Evolutionary conservation across 305 asterid species (phyloP), one percentile per base, ranked within the genome.

Genomic region (Withania somnifera): DNA sequence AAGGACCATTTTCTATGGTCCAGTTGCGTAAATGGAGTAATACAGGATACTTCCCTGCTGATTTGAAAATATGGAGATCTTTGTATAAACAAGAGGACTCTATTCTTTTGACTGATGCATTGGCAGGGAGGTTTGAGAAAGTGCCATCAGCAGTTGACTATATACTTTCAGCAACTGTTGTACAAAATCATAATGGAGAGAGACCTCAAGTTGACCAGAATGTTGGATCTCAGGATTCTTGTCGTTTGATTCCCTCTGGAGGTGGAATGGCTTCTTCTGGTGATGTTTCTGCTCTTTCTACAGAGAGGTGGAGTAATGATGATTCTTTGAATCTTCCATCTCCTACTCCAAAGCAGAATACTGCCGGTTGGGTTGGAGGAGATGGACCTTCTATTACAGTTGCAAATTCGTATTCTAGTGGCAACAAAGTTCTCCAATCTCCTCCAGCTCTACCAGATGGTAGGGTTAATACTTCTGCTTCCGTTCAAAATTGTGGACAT

Each of bases 21-120:
- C 99, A 95, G 87, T 85, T 97, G 87, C 96, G 95, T 60, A 97
- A 95, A 88, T 97, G 99, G 99, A 95, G 87, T 90, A 97, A 91
- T 87, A 89, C 96, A 9, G 97, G 98, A 78, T 97, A 94, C 81
- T 97, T 97, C 64, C 99, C 99, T 22, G 87, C 91, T 82, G 91
- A 88, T 84, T 87, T 97, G 75, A 91, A 78, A 86, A 92, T 95
- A 84, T 97, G 99, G 99, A 95, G 84, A 91, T 60, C 85, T 30
- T 76, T 85, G 2, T 93, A 91, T 34, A 92, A 69, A 20, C 89
- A 85, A 84, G 97, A 90, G 8, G 92, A 91, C 53, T 87, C 94
- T 78, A 50, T 90, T 45, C 93, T 88, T 88, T 88, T 97, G 80
- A 89, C 91, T 34, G 95, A 95, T 84, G 98, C 93, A 14, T 86